These are phyloP conservation scores for Clavulina sp. DNA, from an alignment of 768 basidiomycete genomes.

Conservation along the genomic window DNA sequence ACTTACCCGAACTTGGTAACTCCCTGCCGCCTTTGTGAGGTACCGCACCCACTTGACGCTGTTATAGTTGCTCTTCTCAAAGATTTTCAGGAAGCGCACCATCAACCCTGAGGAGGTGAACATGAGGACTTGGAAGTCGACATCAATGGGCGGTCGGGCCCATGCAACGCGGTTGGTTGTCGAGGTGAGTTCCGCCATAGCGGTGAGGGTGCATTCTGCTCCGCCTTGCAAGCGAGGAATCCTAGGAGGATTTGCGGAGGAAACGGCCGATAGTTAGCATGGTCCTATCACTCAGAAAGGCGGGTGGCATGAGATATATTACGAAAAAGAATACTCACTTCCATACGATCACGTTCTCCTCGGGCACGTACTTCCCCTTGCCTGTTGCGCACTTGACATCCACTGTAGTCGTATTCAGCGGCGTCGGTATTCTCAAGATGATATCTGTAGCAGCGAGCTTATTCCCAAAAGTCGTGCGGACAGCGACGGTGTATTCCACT, in stretches of 20 bases:
- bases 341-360: constrained; percentile 93
- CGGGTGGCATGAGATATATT: neutral
- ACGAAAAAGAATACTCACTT: constrained; percentile 44
- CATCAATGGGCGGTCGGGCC: constrained; percentile 94
- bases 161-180: constrained; percentile 91
- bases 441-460: constrained; percentile 91
- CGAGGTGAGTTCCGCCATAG: constrained; percentile 63
- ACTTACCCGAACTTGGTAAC: constrained; percentile 86
- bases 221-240: constrained; percentile 86
- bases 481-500: constrained; percentile 76
- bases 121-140: constrained; percentile 99
- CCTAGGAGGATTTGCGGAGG: constrained; percentile 25
- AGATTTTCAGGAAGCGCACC: constrained; percentile 94
- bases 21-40: constrained; percentile 81
- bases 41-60: constrained; percentile 95
- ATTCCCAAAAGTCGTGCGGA: constrained; percentile 77
- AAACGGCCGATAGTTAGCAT: neutral
- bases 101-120: constrained; percentile 92
- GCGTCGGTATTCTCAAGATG: constrained; percentile 87
- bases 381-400: constrained; percentile 84
- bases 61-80: constrained; percentile 88
- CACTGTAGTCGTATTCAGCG: constrained; percentile 80
- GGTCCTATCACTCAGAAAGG: neutral
- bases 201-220: constrained; percentile 73
- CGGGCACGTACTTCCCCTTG: constrained; percentile 95